phyloP scores from a whole-genome alignment of 2,329 filamentous ascomycete species.

The Penicillium sp. region DNA sequence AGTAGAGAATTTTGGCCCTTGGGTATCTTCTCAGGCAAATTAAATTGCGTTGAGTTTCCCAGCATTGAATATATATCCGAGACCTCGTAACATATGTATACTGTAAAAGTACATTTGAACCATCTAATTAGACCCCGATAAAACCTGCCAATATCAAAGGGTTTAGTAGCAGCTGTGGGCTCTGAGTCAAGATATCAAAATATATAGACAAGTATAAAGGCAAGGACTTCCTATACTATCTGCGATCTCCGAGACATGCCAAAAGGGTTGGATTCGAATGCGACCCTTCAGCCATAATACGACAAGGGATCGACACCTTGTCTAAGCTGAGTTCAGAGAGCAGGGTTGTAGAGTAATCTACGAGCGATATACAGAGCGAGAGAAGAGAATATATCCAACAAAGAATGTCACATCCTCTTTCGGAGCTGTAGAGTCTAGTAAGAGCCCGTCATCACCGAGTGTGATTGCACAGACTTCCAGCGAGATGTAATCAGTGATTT shows the following conservation, averaged over 20 bases:
- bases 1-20: neutral
- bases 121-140: no score
- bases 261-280: conserved; percentile 17
- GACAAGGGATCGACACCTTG: conserved; percentile 12
- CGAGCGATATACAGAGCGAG: conserved; percentile 8
- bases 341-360: conserved; percentile 10
- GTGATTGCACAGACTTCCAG: conserved; percentile 14
- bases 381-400: conserved; percentile 16
- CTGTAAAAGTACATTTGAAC: neutral
- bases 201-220: no score
- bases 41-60: neutral
- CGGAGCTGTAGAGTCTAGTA: conserved; percentile 15
- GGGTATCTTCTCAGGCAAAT: neutral
- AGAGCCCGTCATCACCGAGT: conserved; percentile 17
- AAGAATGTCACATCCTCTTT: conserved; percentile 15
- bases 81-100: neutral
- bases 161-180: no score
- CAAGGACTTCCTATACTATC: no score
- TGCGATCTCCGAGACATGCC: conserved; percentile 8
- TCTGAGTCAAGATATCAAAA: no score
- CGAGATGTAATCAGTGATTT: conserved; percentile 16
- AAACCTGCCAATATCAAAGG: no score
- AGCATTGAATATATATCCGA: neutral
- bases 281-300: conserved; percentile 8
- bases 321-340: conserved; percentile 14